Percentiles rank a stretch among this genome's conserved stretches.
phyloP scores from a whole-genome alignment of 2,329 filamentous ascomycete genomes.

The Trichoderma aggressivum region DNA sequence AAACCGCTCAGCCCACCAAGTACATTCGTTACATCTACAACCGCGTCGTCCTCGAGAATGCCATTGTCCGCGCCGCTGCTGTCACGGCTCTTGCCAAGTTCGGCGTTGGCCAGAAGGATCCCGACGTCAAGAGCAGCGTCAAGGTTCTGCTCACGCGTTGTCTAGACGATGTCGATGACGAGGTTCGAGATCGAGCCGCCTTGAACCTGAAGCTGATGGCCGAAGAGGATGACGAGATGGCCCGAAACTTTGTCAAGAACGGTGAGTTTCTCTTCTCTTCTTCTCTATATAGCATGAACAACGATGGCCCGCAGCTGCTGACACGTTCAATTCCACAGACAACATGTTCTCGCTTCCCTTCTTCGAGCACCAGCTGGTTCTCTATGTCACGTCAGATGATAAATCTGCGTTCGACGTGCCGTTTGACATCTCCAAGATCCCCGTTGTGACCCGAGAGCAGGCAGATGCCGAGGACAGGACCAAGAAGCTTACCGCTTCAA shows the following conservation, averaged over 20 bases:
- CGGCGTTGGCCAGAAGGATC: constrained; percentile 92
- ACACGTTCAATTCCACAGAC: constrained; percentile 49
- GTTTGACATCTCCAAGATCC: constrained; percentile 89
- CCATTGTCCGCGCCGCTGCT: constrained; percentile 88
- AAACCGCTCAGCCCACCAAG: constrained; percentile 93
- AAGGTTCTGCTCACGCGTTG: constrained; percentile 88
- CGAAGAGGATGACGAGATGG: constrained; percentile 85
- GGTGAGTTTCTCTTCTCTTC: constrained; percentile 48
- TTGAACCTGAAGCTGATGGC: constrained; percentile 89
- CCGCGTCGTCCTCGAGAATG: constrained; percentile 93
- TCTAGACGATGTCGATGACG: constrained; percentile 94
- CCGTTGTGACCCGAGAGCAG: constrained; percentile 91
- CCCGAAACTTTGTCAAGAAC: constrained; percentile 87
- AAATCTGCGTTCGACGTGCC: constrained; percentile 78
- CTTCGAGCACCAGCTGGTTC: constrained; percentile 94
- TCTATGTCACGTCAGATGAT: constrained; percentile 93
- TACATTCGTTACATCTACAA: constrained; percentile 99
- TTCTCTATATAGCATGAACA: neutral
- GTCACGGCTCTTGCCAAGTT: constrained; percentile 97
- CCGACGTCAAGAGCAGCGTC: constrained; percentile 94
- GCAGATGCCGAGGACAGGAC: constrained; percentile 93
- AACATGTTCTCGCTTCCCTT: constrained; percentile 92
- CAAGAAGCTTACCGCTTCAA: constrained; percentile 92
- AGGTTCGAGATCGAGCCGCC: constrained; percentile 92
- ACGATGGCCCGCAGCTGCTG: constrained; percentile 17